Evolutionary conservation across 2,329 filamentous ascomycete genomes (phyloP).

Genomic region (Didymella pomorum): DNA sequence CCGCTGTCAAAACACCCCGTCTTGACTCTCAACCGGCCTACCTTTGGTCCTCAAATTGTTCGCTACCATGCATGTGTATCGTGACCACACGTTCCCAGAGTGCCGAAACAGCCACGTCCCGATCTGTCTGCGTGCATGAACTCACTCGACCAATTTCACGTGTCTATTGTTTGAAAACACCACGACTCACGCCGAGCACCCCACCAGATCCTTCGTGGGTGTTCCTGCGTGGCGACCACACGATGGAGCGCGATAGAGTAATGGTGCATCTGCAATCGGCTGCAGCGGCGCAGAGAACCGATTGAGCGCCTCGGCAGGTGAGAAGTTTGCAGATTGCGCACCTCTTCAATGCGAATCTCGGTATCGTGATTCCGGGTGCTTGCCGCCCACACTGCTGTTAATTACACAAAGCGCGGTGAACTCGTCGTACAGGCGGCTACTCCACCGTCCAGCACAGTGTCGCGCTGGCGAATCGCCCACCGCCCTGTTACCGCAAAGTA

Average conservation of each 20-base stretch:
- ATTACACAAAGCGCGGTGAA: background rate
- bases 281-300: too few species aligned
- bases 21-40: background rate
- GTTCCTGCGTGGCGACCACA: slow-evolving; percentile 1
- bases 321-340: background rate
- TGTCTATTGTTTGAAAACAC: slow-evolving; percentile 7
- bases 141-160: slow-evolving; percentile 11
- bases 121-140: slow-evolving; percentile 9
- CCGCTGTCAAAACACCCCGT: slow-evolving; percentile 6
- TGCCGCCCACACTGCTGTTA: background rate
- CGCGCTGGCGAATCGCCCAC: slow-evolving; percentile 9
- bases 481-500: background rate
- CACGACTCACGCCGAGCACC: slow-evolving; percentile 5
- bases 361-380: background rate
- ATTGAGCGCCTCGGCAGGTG: too few species aligned
- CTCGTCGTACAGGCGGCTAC: slow-evolving; percentile 9
- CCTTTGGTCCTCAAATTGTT: background rate
- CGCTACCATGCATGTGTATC: slow-evolving; percentile 6
- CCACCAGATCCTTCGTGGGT: slow-evolving; percentile 13
- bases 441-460: background rate
- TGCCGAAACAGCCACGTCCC: slow-evolving; percentile 15
- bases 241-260: slow-evolving; percentile 6
- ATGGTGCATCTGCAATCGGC: too few species aligned
- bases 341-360: background rate
- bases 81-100: slow-evolving; percentile 1